Evolutionary conservation across 352 stramenopile species (phyloP), one percentile per base, ranked within the genome.

Genomic region (Peronosclerospora sorghi): DNA sequence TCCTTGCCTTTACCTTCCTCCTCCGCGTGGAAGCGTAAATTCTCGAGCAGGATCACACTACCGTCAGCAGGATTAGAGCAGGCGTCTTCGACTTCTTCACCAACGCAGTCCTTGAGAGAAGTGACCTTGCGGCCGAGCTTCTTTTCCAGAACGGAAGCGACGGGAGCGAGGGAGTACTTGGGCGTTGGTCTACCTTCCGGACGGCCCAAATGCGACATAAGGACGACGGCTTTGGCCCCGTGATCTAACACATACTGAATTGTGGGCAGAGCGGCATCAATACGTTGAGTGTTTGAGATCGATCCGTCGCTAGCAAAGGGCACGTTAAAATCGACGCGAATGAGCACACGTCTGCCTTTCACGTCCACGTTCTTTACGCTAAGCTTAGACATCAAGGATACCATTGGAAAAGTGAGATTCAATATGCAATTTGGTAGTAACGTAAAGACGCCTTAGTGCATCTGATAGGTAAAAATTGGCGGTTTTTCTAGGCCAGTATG

Each of bases 241-340:
- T 98, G 91, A 45, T 91, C 74, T 42, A 97, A 86, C 51, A 98
- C 87, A 68, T 97, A 98, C 73, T 99, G 56, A 48, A 98, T 96
- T 8, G 96, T 99, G 27, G 96, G 75, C 60, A 98, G 50, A 62
- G 85, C 86, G 24, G 78, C 96, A 40, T 97, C 87, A 65, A 99
- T 98, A 61, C 97, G 94, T 62, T 99, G 95, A 49, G 95, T 98
- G 82, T 99, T 99, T 44, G 78, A 97, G 45, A 97, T 89, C 51
- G 95, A 95, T 48, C 90, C 96, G 62, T 95, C 86, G 18, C 37
- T 35, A 13, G 79, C 69, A 56, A 99, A 96, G 12, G 97, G 97
- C 30, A 99, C 96, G 68, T 99, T 99, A 54, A 99, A 97, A 79
- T 99, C 97, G 49, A 97, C 97, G 61, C 97, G 90, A 48, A 99